Base-by-base conservation (phyloP, 192 early-diverging fungal genomes). In the Coemansia sp. region DNA sequence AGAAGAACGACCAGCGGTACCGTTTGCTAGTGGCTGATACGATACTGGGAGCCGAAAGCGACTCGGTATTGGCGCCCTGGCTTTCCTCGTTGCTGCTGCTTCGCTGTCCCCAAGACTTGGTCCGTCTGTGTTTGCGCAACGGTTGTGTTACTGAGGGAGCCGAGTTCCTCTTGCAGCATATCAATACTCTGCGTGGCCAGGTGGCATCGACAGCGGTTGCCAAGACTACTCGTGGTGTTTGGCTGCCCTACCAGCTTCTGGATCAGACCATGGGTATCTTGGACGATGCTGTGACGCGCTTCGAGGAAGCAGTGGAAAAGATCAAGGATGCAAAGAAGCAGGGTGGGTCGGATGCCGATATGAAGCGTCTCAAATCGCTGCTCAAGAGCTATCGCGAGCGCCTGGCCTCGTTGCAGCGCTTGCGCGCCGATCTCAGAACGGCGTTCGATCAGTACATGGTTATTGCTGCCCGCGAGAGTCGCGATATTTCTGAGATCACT, bases 171-270 rank as follows among this genome's bases (percentile, higher is more conserved):
- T 51, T 84, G 53, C 64, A 73, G 50, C 82, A 84, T 57, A 69
- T 84, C 37, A 68, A 64, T 39, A 7, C 66, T 12, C 60, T 77
- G 5, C 48, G 70, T 23, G 45, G 37, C 58, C 64, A 62, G 27
- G 55, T 67, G n/a, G 15, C 59, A 11, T 51, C 51, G 31, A 31
- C 45, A 4, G 31, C 34, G 14, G 31, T 19, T 19, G 44, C 31
- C 45, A 72, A 68, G 39, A 62, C 36, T n/a, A 76, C 82, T 17
- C 68, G 82, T 39, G 82, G 69, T 58, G 58, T 79, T 44, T 84
- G 82, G 76, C 70, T 84, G 53, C 82, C 82, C 9, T 78, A 79
- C 66, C 67, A 68, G 37, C 70, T 84, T 36, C 36, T 84, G 2
- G 82, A 84, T 57, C 82, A 84, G 66, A 79, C 77, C 19, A 62